Evolutionary conservation across 495 filamentous ascomycete species (phyloP).

Genomic region (Xanthoparmelia taractica): DNA sequence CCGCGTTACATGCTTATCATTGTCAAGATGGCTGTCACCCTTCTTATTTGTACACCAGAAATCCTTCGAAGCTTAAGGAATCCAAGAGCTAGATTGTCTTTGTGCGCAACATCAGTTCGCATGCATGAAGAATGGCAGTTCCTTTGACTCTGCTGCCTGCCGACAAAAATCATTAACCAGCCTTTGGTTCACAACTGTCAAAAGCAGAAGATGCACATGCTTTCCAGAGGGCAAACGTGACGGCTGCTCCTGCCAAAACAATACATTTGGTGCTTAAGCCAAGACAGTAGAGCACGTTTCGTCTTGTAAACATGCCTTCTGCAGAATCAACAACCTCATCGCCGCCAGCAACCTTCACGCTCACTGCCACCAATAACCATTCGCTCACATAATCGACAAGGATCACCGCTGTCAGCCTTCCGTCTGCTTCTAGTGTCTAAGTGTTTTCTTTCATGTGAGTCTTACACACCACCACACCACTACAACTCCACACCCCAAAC

Average conservation of each 20-base stretch:
- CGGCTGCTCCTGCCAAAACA: neutral
- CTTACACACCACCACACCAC: neutral
- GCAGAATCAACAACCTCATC: neutral
- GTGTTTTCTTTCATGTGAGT: constrained; percentile 1
- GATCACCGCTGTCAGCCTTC: neutral
- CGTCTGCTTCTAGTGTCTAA: neutral
- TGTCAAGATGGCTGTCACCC: neutral
- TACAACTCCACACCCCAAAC: neutral
- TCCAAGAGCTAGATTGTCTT: neutral
- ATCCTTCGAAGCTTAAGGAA: neutral
- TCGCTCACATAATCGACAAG: constrained; percentile 3
- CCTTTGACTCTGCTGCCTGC: neutral
- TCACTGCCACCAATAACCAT: constrained; percentile 2
- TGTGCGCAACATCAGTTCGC: too few relatives aligned
- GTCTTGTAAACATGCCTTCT: neutral
- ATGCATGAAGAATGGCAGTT: neutral
- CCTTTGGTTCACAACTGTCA: neutral
- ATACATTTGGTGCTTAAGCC: neutral
- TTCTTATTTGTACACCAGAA: neutral
- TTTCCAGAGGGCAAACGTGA: neutral
- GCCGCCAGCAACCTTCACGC: constrained; percentile 1
- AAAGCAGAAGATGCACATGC: neutral
- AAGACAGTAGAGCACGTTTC: neutral
- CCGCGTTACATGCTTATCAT: neutral
- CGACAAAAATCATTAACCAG: neutral